A percentile compares a stretch with the other conserved stretches of the same genome.
phyloP scores from a whole-genome alignment of 2,329 filamentous ascomycete species.

The Epichloe amarillans region DNA sequence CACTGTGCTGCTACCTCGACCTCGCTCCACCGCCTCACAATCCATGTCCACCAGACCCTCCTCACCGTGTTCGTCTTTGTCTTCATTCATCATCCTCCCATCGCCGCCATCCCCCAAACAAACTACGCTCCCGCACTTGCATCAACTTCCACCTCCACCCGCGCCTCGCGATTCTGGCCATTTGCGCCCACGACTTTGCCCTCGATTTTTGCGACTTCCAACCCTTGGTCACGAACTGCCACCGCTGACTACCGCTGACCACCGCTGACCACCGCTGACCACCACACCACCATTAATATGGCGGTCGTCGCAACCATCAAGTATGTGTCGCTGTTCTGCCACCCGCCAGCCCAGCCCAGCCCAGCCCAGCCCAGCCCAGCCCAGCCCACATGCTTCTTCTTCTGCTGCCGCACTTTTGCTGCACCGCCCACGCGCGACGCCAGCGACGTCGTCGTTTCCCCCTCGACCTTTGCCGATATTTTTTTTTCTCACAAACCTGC shows the following conservation, averaged over 20 bases:
- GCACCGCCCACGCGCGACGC: conserved; percentile 1
- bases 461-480: neutral
- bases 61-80: conserved; percentile 3
- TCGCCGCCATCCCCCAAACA: neutral
- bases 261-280: neutral
- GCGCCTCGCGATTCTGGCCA: conserved; percentile 1
- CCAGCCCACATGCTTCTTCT: neutral
- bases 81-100: conserved; percentile 2
- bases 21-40: conserved; percentile 1
- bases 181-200: conserved; percentile 2
- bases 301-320: conserved; percentile 54
- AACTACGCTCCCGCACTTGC: neutral
- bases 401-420: conserved; percentile 7
- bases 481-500: neutral
- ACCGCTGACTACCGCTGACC: neutral
- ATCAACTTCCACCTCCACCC: neutral
- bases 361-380: neutral
- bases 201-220: neutral
- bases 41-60: neutral
- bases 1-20: neutral
- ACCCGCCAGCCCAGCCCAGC: neutral
- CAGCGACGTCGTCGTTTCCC: neutral
- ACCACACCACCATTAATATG: conserved; percentile 23
- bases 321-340: conserved; percentile 26
- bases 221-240: neutral